Percentiles rank a stretch among this genome's conserved stretches.
phyloP scores from a whole-genome alignment of 176 grass and related monocot genomes.

The Pontederia crassipes region DNA sequence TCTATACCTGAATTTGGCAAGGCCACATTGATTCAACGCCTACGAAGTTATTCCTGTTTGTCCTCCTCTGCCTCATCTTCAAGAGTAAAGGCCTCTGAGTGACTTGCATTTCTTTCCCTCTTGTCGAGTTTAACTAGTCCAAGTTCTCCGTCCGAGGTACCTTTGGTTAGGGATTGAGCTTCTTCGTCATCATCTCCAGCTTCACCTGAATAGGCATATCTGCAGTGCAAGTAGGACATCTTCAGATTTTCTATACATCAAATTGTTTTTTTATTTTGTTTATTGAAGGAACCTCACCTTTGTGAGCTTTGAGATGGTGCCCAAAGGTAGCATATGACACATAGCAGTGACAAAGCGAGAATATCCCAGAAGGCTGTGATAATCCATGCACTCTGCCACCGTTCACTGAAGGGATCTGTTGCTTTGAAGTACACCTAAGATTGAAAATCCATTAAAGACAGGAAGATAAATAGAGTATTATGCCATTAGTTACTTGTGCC shows the following conservation, averaged over 20 bases:
- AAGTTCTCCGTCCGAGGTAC: constrained; percentile 54
- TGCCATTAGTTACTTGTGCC: background rate
- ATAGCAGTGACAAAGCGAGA: constrained; percentile 63
- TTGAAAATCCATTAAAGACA: constrained; percentile 18
- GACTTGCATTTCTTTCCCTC: constrained; percentile 46
- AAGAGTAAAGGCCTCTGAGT: constrained; percentile 35
- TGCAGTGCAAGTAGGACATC: constrained; percentile 17
- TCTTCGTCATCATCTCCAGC: constrained; percentile 68
- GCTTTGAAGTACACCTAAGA: constrained; percentile 96
- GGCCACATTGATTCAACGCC: too few relatives aligned
- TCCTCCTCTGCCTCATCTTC: constrained; percentile 76
- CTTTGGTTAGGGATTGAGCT: constrained; percentile 75
- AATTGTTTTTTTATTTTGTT: background rate
- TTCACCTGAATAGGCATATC: constrained; percentile 93
- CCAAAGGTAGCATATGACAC: constrained; percentile 91
- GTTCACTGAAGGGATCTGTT: constrained; percentile 89
- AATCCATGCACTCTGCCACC: constrained; percentile 96
- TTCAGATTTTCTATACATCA: background rate
- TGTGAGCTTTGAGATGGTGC: constrained; percentile 92
- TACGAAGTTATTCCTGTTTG: constrained; percentile 51
- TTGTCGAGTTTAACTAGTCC: constrained; percentile 81
- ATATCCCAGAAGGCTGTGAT: constrained; percentile 98
- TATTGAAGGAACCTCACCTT: constrained; percentile 36
- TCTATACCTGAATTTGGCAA: too few relatives aligned
- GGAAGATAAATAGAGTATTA: background rate